Conservation (phyloP, 2,329 filamentous ascomycete species). For the Beauveria sp. region DNA sequence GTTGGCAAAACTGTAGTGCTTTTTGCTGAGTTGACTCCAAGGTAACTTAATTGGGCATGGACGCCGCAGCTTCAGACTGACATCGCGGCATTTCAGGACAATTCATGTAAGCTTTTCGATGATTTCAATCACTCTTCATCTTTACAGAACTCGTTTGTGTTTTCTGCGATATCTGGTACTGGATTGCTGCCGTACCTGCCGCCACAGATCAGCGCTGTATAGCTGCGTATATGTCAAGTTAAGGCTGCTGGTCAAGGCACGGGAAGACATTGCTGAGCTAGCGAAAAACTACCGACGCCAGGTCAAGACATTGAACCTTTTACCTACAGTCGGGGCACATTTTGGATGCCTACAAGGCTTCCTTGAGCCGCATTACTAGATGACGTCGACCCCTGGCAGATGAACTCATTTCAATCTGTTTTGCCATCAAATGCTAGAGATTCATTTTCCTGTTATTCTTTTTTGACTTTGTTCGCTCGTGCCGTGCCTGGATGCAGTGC, state of each 20-base stretch:
- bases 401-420: neutral
- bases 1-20: neutral
- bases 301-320: too few relatives aligned
- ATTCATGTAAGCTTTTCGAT: too few relatives aligned
- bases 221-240: too few relatives aligned
- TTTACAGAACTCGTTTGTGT: too few relatives aligned
- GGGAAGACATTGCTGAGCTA: too few relatives aligned
- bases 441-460: neutral
- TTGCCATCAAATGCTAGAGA: neutral
- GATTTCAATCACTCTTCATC: too few relatives aligned
- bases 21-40: neutral
- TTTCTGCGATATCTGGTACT: too few relatives aligned
- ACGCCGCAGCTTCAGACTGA: neutral
- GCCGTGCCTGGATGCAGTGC: neutral
- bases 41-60: constrained; percentile 6
- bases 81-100: neutral
- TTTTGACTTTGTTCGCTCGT: neutral
- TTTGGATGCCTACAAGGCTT: neutral
- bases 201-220: too few relatives aligned
- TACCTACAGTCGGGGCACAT: neutral
- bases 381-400: neutral
- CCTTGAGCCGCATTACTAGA: neutral
- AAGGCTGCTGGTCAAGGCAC: too few relatives aligned
- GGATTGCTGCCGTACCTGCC: too few relatives aligned
- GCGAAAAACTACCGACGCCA: too few relatives aligned